Base-by-base conservation (phyloP, 2,329 filamentous ascomycete species). In the Sphaerulina vaccinii region DNA sequence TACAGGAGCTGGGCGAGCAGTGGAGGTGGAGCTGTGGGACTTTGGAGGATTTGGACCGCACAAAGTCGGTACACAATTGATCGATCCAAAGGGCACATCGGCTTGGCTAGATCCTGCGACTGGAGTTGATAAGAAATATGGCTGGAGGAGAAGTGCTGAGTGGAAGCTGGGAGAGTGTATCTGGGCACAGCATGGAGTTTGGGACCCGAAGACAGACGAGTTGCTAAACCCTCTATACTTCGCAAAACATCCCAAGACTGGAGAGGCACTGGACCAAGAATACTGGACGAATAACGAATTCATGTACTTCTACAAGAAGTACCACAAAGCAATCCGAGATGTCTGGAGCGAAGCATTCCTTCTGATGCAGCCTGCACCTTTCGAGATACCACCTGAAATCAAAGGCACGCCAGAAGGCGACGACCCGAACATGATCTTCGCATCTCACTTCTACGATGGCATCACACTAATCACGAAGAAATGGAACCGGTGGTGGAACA, bases 401-500 rank as follows among this genome's bases (percentile, higher is more conserved):
- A 95, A 93, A 69, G 91, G 85, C 10, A 96, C 91, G 0, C 50
- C 51, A 2, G 75, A 79, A 22, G 92, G 97, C 65, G 91, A 97
- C 62, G 91, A 99, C 61, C 84, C 84, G 3, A 88, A 86, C 56
- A 86, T 97, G 81, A 87, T 91, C 2, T 97, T 96, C 69, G 86
- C 93, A 8, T 90, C 91, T 1, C 93, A 99, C 71, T 99, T 89
- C 68, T 99, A 99, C 70, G 93, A 99, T 63, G 93, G 93, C 9
- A 87, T 99, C 50, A 99, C 93, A 0, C 78, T 99, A 3, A 88
- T 99, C 80, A 97, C 90, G 10, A 99, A 99, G 73, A 95, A 96
- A 70, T 99, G 93, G 93, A 99, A 97, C 67, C 87, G 91, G 33
- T 84, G 87, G 13, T 99, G 93, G 87, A 99, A 99, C 62, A 87